These are phyloP conservation scores for Xylaria bambusicola DNA, from an alignment of 495 filamentous ascomycete genomes.

Conservation along the genomic window DNA sequence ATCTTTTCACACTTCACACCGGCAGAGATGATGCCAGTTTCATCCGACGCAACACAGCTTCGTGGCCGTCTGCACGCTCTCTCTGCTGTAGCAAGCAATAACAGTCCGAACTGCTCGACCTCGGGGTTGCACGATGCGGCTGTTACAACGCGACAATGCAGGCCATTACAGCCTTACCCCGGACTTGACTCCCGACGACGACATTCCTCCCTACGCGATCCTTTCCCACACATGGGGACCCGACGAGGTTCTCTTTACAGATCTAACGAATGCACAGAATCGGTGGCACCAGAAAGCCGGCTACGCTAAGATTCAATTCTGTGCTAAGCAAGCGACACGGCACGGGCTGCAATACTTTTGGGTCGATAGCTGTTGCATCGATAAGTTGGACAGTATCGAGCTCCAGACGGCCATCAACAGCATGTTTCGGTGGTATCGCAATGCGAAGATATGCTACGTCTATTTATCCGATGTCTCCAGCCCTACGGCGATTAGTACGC, in stretches of 20 bases:
- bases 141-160: background rate
- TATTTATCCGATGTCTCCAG: conserved; percentile 15
- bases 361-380: conserved; percentile 16
- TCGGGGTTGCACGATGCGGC: background rate
- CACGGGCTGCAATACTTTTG: conserved; percentile 18
- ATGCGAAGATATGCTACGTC: conserved; percentile 16
- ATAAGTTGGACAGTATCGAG: conserved; percentile 7
- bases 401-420: conserved; percentile 33
- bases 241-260: conserved; percentile 32
- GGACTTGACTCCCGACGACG: background rate
- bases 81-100: background rate
- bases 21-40: conserved; percentile 7
- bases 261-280: conserved; percentile 23
- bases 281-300: conserved; percentile 21
- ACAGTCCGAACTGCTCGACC: background rate
- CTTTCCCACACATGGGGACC: conserved; percentile 39
- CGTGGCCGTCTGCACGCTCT: background rate
- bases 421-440: conserved; percentile 32
- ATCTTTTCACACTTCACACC: too few relatives aligned
- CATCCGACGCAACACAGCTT: background rate
- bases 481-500: background rate
- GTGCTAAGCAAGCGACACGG: conserved; percentile 5
- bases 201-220: conserved; percentile 28
- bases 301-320: conserved; percentile 18
- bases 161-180: conserved; percentile 1